phyloP scores from a whole-genome alignment of 2,329 filamentous ascomycete genomes.

The Davidsoniella neocaledoniae region DNA sequence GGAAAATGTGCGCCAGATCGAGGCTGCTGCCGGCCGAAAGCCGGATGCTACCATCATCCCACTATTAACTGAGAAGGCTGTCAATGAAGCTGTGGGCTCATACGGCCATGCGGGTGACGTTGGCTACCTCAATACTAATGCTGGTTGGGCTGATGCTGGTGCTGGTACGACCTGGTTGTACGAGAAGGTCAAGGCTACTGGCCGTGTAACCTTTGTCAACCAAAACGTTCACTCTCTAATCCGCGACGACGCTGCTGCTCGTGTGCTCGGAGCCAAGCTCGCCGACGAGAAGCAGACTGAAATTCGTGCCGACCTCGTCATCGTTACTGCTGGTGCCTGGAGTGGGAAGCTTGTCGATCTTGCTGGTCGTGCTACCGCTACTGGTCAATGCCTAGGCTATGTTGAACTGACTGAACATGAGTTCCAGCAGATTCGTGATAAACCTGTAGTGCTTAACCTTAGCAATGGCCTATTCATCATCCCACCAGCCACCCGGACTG shows the following conservation, averaged over 20 bases:
- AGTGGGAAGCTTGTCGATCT: slow-evolving; percentile 63
- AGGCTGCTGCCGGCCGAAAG: slow-evolving; percentile 22
- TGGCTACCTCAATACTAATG: slow-evolving; percentile 58
- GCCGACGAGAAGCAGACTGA: slow-evolving; percentile 23
- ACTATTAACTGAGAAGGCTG: slow-evolving; percentile 27
- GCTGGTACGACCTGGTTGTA: slow-evolving; percentile 50
- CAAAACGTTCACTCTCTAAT: slow-evolving; percentile 30
- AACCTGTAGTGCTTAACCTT: slow-evolving; percentile 60
- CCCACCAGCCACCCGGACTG: slow-evolving; percentile 41
- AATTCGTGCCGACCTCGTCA: slow-evolving; percentile 50
- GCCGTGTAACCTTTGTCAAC: slow-evolving; percentile 38
- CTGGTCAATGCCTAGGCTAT: slow-evolving; percentile 68
- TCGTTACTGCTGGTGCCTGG: slow-evolving; percentile 82
- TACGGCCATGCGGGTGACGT: slow-evolving; percentile 39
- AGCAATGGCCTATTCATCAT: slow-evolving; percentile 59
- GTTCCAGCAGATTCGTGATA: slow-evolving; percentile 42
- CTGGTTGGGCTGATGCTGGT: slow-evolving; percentile 70
- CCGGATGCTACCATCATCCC: slow-evolving; percentile 25
- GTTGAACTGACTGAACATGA: slow-evolving; percentile 57
- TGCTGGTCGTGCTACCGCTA: slow-evolving; percentile 57
- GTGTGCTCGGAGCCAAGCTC: slow-evolving; percentile 35
- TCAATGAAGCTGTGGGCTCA: slow-evolving; percentile 29
- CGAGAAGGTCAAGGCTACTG: slow-evolving; percentile 33
- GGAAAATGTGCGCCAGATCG: slow-evolving; percentile 40
- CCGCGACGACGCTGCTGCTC: slow-evolving; percentile 22